Base-by-base conservation (phyloP, 805 yeast genomes). In the Barnettozyma vustinii region DNA sequence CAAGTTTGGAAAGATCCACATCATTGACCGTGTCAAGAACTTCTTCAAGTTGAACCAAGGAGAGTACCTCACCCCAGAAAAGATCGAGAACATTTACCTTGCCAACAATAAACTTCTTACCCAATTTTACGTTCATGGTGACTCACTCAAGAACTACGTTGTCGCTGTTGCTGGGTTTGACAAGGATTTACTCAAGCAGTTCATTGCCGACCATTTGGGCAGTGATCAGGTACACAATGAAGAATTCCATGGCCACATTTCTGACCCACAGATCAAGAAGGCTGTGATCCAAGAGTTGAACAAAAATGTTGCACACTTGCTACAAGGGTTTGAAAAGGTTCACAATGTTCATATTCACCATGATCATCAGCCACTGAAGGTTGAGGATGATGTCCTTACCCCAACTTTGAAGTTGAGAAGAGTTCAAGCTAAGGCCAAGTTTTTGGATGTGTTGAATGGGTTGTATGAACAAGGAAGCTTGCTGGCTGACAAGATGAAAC, bases 391-490 rank as follows among this genome's bases (percentile, higher is more conserved):
- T 44, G 76, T 79, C 3, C 63, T 84, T 33, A 84, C 92, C 2
- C 91, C 91, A 36, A 84, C 91, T 5, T 58, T 79, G 54, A 79
- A 80, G 62, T 64, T 79, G 46, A 79, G 78, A 62, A 68, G 87
- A 50, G 53, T 51, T 20, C 48, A 70, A 21, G 80, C 82, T 0
- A 69, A 70, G 37, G 71, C 70, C 56, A 65, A 62, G 45, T 81
- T 75, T 59, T 59, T 66, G 44, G 52, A 59, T 6, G 69, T 66
- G 23, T 62, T 80, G 42, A 71, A 70, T 15, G 56, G 49, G 6
- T 58, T 81, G 66, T 81, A 81, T 52, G 63, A 57, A 37, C 82
- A 81, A 56, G 83, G 83, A 4, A 47, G 49, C n/a, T 19, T 52
- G 3, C 13, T 49, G 12, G 37, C 37, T 9, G 44, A 44, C 16